Conservation (phyloP, 331 rosid genomes). For the Telfairia occidentalis region DNA sequence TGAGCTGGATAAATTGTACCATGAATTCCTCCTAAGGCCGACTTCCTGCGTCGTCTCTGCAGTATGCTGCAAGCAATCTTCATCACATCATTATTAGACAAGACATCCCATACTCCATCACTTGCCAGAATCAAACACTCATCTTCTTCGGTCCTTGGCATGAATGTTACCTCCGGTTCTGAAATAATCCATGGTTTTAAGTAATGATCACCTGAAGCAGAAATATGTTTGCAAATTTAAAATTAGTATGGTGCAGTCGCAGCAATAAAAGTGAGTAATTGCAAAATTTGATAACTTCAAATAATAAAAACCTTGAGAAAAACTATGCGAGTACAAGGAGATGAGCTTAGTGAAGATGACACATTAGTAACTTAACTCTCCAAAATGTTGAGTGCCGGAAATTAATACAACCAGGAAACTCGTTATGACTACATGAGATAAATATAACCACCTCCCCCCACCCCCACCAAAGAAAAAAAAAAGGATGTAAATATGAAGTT, state of each 20-base stretch:
- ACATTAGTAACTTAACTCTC: not conserved
- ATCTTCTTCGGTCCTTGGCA: slow-evolving; percentile 12
- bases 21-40: not conserved
- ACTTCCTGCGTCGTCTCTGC: slow-evolving; percentile 1
- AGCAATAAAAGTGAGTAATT: not conserved
- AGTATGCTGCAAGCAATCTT: slow-evolving; percentile 6
- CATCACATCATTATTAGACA: slow-evolving; percentile 19
- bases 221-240: not conserved
- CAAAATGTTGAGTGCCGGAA: not conserved
- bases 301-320: not conserved
- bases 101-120: slow-evolving; percentile 31
- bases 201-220: slow-evolving; percentile 20
- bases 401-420: not conserved
- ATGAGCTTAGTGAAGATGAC: not conserved
- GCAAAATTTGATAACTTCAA: not conserved
- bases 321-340: not conserved
- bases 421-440: not conserved
- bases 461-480: not conserved
- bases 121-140: slow-evolving; percentile 27
- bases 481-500: not conserved
- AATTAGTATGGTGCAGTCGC: not conserved
- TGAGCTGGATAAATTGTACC: not conserved
- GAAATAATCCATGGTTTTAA: slow-evolving; percentile 18
- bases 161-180: slow-evolving; percentile 19
- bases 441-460: too few relatives aligned